A percentile compares a stretch with the other conserved stretches of the same genome.
These are phyloP conservation scores for Coriolopsis trogii DNA, from an alignment of 1,284 basidiomycete genomes.

Conservation along the genomic window DNA sequence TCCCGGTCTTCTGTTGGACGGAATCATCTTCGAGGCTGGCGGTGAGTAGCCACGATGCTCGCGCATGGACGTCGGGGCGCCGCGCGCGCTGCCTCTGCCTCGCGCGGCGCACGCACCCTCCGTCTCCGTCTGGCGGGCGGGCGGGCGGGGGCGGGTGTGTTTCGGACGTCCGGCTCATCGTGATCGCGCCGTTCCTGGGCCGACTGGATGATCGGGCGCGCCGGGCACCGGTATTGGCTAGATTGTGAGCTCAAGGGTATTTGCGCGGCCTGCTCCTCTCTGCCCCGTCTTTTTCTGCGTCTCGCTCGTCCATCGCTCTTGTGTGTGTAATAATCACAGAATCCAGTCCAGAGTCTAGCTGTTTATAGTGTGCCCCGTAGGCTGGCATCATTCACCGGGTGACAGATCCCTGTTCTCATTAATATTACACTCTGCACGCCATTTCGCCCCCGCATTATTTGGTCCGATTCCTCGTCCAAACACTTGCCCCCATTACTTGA, in stretches of 20 bases:
- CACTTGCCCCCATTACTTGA: constrained; percentile 10
- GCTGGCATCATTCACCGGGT: constrained; percentile 29
- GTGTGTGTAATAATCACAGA: constrained; percentile 19
- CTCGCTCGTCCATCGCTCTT: constrained; percentile 11
- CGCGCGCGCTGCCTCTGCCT: background rate
- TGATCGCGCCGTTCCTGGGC: constrained; percentile 29
- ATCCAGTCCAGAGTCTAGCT: constrained; percentile 17
- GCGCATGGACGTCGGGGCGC: background rate
- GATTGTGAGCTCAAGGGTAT: constrained; percentile 29
- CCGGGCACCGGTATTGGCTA: constrained; percentile 26
- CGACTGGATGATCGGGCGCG: constrained; percentile 25
- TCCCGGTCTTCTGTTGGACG: background rate
- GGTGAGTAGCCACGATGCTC: constrained; percentile 24
- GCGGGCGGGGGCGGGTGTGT: constrained; percentile 13
- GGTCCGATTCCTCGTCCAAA: constrained; percentile 15
- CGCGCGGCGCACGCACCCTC: background rate
- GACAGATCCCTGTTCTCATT: constrained; percentile 34
- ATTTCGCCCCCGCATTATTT: constrained; percentile 19
- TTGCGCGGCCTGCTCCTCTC: constrained; percentile 18
- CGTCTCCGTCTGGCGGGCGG: too few relatives aligned
- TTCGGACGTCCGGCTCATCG: constrained; percentile 24
- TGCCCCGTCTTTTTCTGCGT: constrained; percentile 15
- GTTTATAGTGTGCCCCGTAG: constrained; percentile 25
- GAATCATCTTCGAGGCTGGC: constrained; percentile 12
- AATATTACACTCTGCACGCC: constrained; percentile 26